A percentile compares a stretch with the other conserved stretches of the same genome.
Conservation (phyloP, 2,329 filamentous ascomycete species). For the Penicillium rolfsii region DNA sequence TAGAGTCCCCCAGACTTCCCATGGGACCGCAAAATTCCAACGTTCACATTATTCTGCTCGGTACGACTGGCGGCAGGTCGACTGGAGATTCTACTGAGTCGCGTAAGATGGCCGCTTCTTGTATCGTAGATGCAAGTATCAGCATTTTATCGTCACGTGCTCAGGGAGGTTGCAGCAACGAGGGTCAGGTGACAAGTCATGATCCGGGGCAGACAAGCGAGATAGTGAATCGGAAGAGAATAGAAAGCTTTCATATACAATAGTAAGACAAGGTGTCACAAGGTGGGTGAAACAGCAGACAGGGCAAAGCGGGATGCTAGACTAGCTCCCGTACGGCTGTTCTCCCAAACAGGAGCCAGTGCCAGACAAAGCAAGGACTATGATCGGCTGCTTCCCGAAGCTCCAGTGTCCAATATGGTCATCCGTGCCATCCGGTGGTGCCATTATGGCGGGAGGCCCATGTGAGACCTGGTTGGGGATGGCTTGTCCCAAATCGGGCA, state of each 20-base stretch:
- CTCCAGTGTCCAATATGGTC: not conserved
- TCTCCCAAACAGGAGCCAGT: not conserved
- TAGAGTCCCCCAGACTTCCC: not conserved
- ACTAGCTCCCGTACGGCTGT: not conserved
- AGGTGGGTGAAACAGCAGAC: constrained; percentile 13
- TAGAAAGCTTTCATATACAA: constrained; percentile 5
- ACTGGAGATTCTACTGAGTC: not conserved
- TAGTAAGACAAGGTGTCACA: constrained; percentile 27
- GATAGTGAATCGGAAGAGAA: not conserved
- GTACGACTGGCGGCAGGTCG: constrained; percentile 6
- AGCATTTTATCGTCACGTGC: constrained; percentile 6
- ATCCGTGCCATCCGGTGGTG: not conserved
- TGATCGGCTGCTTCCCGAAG: not conserved
- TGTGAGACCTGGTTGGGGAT: not conserved
- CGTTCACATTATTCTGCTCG: not conserved
- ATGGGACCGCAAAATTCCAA: not conserved
- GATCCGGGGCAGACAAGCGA: not conserved
- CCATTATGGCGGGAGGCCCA: not conserved
- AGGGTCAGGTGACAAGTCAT: not conserved
- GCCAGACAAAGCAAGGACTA: not conserved
- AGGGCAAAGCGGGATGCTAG: not conserved
- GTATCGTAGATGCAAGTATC: not conserved
- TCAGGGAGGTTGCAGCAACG: not conserved
- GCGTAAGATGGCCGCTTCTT: not conserved
- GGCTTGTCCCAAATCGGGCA: not conserved